Percentiles rank a stretch among this genome's conserved stretches.
phyloP scores from a whole-genome alignment of 768 basidiomycete species.

The Crepidotus variabilis region DNA sequence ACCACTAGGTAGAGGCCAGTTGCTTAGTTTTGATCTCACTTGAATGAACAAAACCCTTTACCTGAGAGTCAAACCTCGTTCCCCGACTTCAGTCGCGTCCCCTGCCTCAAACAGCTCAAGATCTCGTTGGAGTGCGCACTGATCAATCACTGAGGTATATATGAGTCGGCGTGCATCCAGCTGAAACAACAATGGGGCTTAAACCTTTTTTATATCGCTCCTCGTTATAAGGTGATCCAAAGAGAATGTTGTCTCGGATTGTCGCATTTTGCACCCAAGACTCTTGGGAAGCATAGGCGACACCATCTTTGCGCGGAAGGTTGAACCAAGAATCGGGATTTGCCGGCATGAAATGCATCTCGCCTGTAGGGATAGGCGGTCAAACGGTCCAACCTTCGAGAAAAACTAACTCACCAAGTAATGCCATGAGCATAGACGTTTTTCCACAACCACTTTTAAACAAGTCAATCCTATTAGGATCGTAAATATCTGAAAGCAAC shows the following conservation, averaged over 20 bases:
- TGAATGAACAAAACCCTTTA: not conserved
- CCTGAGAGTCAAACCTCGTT: constrained; percentile 55
- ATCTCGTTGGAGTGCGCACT: constrained; percentile 72
- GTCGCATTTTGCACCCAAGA: constrained; percentile 3
- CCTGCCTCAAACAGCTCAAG: constrained; percentile 60
- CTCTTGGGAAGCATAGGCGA: constrained; percentile 27
- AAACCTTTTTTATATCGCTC: constrained; percentile 61
- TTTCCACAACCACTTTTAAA: constrained; percentile 43
- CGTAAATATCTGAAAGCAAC: not conserved
- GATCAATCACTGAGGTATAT: constrained; percentile 44
- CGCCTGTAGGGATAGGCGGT: constrained; percentile 25
- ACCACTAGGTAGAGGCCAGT: constrained; percentile 17
- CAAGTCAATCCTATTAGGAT: not conserved
- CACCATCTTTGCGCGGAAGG: constrained; percentile 60
- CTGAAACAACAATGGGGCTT: not conserved
- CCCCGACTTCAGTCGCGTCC: constrained; percentile 63
- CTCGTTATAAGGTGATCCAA: constrained; percentile 26
- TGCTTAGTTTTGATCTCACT: not conserved
- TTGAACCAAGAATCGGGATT: constrained; percentile 58
- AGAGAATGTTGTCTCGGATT: constrained; percentile 3
- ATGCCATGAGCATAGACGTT: constrained; percentile 60
- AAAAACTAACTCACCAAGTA: constrained; percentile 35
- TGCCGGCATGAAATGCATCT: constrained; percentile 53
- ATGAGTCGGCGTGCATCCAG: not conserved
- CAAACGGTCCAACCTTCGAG: not conserved